A percentile compares a stretch with the other conserved stretches of the same genome.
These are phyloP conservation scores for Pneumocystis carinii DNA, from an alignment of 1,139 yeast genomes.

Conservation along the genomic window DNA sequence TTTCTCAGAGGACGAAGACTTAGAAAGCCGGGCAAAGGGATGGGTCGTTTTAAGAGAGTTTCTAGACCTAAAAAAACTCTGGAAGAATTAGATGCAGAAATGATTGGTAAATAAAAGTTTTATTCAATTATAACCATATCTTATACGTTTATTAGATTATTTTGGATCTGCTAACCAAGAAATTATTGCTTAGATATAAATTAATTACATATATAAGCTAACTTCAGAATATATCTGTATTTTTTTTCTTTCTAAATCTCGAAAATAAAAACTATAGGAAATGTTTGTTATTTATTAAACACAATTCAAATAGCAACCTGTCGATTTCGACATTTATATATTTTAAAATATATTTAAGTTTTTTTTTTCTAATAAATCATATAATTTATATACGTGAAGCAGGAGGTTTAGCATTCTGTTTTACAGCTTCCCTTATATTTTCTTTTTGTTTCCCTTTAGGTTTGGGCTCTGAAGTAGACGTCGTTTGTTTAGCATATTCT, in stretches of 20 bases:
- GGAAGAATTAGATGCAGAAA: conserved; percentile 82
- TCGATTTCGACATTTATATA: neutral
- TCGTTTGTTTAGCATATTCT: neutral
- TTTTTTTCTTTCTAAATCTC: neutral
- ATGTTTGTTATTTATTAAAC: neutral
- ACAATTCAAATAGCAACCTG: neutral
- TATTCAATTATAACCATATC: neutral
- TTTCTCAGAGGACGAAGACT: conserved; percentile 3
- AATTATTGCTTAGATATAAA: neutral
- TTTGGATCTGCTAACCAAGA: neutral
- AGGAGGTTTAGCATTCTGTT: neutral
- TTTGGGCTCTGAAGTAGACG: neutral
- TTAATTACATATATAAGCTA: neutral
- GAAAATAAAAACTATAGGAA: neutral
- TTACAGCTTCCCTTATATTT: neutral
- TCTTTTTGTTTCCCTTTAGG: neutral
- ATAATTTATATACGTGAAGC: neutral
- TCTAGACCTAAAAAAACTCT: conserved; percentile 47
- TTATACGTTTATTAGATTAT: neutral
- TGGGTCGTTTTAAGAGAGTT: conserved; percentile 10
- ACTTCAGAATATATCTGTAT: neutral
- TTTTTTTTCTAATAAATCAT: neutral
- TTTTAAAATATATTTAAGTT: neutral
- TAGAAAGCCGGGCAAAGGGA: conserved; percentile 4
- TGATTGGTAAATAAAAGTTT: conserved; percentile 44